Conservation (phyloP, 257 asterid species). For the Capsicum pubescens region DNA sequence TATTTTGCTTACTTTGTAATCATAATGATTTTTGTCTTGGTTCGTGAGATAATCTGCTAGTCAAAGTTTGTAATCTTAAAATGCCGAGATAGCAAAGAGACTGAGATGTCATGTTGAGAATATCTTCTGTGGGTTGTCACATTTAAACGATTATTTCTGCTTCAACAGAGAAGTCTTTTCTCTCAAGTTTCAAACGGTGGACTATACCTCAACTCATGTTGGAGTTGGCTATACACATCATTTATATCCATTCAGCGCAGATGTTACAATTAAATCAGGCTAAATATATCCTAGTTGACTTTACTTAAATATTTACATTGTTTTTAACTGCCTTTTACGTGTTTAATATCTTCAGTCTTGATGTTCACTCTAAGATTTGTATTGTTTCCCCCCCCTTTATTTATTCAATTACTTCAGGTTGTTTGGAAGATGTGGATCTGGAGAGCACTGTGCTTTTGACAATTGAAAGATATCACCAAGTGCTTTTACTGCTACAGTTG, state of each 20-base stretch:
- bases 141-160: background rate
- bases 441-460: slow-evolving; percentile 34
- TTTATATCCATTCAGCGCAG: background rate
- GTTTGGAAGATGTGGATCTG: slow-evolving; percentile 41
- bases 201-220: background rate
- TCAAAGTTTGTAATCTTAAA: slow-evolving; percentile 4
- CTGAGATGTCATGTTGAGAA: slow-evolving; percentile 3
- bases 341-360: background rate
- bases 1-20: background rate
- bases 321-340: background rate
- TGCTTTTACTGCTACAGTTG: slow-evolving; percentile 33
- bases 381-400: background rate
- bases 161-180: slow-evolving; percentile 1
- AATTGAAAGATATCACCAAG: slow-evolving; percentile 34
- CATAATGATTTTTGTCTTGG: slow-evolving; percentile 14
- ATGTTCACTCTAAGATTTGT: background rate
- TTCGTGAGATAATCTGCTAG: background rate
- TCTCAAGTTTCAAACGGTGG: background rate
- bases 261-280: background rate
- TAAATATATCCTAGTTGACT: background rate
- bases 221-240: background rate
- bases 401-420: slow-evolving; percentile 34
- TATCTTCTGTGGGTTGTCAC: slow-evolving; percentile 1
- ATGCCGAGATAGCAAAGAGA: background rate
- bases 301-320: background rate